A percentile compares a stretch with the other conserved stretches of the same genome.
Conservation (phyloP, 805 yeast species). For the Metschnikowia koreensis region DNA sequence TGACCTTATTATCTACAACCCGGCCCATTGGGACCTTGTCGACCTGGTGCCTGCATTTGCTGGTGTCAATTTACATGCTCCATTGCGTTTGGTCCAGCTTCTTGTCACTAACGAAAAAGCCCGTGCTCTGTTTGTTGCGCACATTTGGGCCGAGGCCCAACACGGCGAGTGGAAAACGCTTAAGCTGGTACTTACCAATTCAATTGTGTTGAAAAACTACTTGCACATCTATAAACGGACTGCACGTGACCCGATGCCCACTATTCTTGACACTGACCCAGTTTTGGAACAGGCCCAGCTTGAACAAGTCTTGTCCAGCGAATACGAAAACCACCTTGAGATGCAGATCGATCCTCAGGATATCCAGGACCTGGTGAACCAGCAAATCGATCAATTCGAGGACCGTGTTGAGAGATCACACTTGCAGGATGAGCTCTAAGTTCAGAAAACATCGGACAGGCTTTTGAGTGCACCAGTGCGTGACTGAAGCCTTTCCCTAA, state of each 20-base stretch:
- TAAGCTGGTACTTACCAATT: not conserved
- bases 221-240: slow-evolving; percentile 31
- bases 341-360: slow-evolving; percentile 18
- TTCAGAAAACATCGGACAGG: not conserved
- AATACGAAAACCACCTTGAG: slow-evolving; percentile 6
- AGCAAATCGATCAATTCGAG: slow-evolving; percentile 24
- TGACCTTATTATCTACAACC: slow-evolving; percentile 12
- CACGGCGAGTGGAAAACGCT: slow-evolving; percentile 7
- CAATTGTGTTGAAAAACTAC: slow-evolving; percentile 20
- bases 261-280: slow-evolving; percentile 6
- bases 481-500: slow-evolving; percentile 25
- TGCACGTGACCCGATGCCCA: slow-evolving; percentile 10
- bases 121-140: not conserved
- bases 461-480: slow-evolving; percentile 5
- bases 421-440: slow-evolving; percentile 11
- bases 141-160: slow-evolving; percentile 9
- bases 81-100: not conserved
- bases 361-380: slow-evolving; percentile 22
- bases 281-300: slow-evolving; percentile 2
- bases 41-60: slow-evolving; percentile 22
- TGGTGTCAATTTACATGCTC: slow-evolving; percentile 16
- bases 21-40: slow-evolving; percentile 22
- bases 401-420: not conserved
- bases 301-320: slow-evolving; percentile 9
- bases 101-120: not conserved